Percentiles rank a stretch among this genome's conserved stretches.
These are phyloP conservation scores for Argentina anserina DNA, from an alignment of 306 rosid genomes.

Conservation along the genomic window DNA sequence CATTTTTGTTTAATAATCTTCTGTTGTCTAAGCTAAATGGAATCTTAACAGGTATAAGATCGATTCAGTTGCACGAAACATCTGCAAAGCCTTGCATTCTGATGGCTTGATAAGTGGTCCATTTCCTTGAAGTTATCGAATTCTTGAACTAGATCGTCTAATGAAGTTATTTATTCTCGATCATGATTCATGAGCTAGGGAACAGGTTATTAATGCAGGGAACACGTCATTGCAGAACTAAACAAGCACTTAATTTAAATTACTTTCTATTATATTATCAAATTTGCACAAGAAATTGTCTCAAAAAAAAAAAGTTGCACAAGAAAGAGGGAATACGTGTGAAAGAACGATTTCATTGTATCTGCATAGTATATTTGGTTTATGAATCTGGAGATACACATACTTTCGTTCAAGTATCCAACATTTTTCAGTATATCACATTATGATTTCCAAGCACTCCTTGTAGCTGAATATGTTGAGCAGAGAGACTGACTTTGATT, in stretches of 20 bases:
- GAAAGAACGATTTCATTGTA: neutral
- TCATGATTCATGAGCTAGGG: neutral
- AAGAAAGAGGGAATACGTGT: neutral
- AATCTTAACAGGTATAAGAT: slow-evolving; percentile 1
- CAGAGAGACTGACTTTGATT: slow-evolving; percentile 20
- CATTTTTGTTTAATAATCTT: neutral
- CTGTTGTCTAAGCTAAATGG: neutral
- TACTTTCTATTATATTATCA: neutral
- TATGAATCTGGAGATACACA: neutral
- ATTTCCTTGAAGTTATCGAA: neutral
- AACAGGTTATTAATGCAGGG: neutral
- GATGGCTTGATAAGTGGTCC: neutral
- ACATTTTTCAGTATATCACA: neutral
- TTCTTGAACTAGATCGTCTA: neutral
- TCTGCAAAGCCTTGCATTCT: neutral
- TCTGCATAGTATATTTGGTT: neutral
- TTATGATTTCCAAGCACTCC: slow-evolving; percentile 3
- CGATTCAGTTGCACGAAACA: neutral
- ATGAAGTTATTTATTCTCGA: neutral
- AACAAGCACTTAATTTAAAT: neutral
- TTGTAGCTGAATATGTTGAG: slow-evolving; percentile 24
- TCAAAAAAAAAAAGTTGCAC: too few relatives aligned
- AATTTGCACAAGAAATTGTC: neutral
- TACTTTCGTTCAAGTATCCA: neutral
- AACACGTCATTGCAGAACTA: neutral